A percentile compares a stretch with the other conserved stretches of the same genome.
Conservation (phyloP, 2,329 filamentous ascomycete species). For the Thelonectria olida region DNA sequence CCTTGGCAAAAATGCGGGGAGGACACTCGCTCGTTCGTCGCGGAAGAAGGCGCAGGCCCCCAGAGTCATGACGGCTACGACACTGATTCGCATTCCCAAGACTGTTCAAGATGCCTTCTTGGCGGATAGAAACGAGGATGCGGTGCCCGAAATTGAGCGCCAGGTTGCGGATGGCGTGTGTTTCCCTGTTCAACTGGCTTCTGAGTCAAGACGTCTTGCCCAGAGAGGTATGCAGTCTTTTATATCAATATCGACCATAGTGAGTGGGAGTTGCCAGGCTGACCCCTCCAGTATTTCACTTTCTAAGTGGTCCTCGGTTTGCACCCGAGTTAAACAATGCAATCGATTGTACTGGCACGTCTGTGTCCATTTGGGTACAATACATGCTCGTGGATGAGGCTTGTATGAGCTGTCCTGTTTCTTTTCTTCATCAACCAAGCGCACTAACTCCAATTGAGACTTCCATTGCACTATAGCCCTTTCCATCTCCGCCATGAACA, state of each 20-base stretch:
- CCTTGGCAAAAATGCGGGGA: conserved; percentile 24
- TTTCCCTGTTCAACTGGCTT: conserved; percentile 6
- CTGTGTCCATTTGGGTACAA: conserved; percentile 19
- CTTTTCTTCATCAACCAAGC: not conserved
- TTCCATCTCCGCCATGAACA: conserved; percentile 9
- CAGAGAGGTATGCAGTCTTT: conserved; percentile 12
- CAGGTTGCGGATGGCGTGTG: conserved; percentile 11
- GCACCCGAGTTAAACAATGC: conserved; percentile 9
- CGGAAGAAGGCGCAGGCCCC: conserved; percentile 5
- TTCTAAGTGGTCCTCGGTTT: conserved; percentile 12
- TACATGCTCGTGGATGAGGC: conserved; percentile 25
- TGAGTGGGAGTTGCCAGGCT: not conserved
- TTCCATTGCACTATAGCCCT: conserved; percentile 21
- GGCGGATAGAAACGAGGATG: not conserved
- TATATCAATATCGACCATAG: not conserved
- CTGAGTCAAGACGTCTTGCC: conserved; percentile 6
- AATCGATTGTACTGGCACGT: not conserved
- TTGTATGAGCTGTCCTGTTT: conserved; percentile 12
- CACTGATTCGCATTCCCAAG: not conserved
- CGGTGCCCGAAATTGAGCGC: not conserved
- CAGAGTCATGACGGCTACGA: not conserved
- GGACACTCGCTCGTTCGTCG: conserved; percentile 12
- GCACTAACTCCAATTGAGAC: not conserved
- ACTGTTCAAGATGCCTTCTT: not conserved
- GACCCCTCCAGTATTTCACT: conserved; percentile 9